Percentiles rank a stretch among this genome's conserved stretches.
These are phyloP conservation scores for Penicillium lividum DNA, from an alignment of 495 filamentous ascomycete genomes.

Conservation along the genomic window DNA sequence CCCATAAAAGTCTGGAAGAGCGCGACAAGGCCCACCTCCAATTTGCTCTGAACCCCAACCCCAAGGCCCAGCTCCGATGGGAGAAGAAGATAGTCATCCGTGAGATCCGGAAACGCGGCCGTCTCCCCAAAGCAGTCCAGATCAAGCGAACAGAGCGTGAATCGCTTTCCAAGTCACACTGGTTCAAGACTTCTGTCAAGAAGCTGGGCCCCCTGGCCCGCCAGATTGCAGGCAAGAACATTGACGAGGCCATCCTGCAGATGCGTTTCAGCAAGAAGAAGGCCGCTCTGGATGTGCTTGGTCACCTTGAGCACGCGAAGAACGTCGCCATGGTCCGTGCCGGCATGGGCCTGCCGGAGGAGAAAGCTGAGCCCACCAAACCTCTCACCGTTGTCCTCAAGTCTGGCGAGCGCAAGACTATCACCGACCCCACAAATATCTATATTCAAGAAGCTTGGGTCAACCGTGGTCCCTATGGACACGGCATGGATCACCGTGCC, in stretches of 20 bases:
- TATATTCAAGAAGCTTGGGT: conserved; percentile 95
- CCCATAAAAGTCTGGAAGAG: conserved; percentile 19
- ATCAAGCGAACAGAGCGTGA: conserved; percentile 76
- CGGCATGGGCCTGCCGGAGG: conserved; percentile 74
- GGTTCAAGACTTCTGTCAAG: conserved; percentile 79
- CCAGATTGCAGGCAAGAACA: conserved; percentile 83
- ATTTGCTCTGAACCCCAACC: conserved; percentile 67
- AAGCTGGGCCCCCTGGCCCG: conserved; percentile 80
- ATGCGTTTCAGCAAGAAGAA: conserved; percentile 97
- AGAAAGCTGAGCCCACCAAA: conserved; percentile 35
- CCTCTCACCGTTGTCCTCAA: conserved; percentile 42
- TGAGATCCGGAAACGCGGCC: conserved; percentile 64
- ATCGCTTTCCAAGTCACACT: conserved; percentile 59
- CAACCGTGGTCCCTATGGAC: conserved; percentile 65
- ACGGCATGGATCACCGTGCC: conserved; percentile 62
- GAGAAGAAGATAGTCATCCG: conserved; percentile 79
- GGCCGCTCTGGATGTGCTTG: conserved; percentile 74
- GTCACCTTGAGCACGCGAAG: conserved; percentile 74
- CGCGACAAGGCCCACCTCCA: conserved; percentile 54
- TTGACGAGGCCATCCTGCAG: conserved; percentile 90
- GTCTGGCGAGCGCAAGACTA: conserved; percentile 53
- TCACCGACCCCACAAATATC: conserved; percentile 69
- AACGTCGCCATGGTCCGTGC: conserved; percentile 73
- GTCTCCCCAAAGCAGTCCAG: conserved; percentile 59
- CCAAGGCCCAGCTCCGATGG: conserved; percentile 65